A percentile compares a stretch with the other conserved stretches of the same genome.
These are phyloP conservation scores for Aspergillus pseudoterreus DNA, from an alignment of 2,329 filamentous ascomycete genomes.

Conservation along the genomic window DNA sequence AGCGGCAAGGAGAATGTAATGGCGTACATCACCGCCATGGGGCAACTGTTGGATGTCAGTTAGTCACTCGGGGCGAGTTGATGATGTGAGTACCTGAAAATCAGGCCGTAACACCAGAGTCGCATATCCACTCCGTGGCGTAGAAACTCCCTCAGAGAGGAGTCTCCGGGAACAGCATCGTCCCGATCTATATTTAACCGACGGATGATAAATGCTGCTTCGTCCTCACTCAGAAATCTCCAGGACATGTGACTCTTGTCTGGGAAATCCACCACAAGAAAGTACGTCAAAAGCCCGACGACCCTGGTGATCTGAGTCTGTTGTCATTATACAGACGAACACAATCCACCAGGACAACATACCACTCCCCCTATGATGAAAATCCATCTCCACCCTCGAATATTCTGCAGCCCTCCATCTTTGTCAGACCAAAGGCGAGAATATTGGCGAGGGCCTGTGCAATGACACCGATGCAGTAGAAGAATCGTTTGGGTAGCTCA, in stretches of 20 bases:
- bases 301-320: not conserved
- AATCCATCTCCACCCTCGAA: slow-evolving; percentile 52
- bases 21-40: slow-evolving; percentile 69
- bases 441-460: slow-evolving; percentile 48
- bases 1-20: slow-evolving; percentile 76
- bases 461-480: slow-evolving; percentile 44
- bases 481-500: not conserved
- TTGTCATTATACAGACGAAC: not conserved
- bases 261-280: slow-evolving; percentile 37
- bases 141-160: not conserved
- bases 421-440: slow-evolving; percentile 41
- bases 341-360: slow-evolving; percentile 5
- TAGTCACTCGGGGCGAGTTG: not conserved
- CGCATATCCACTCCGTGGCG: not conserved
- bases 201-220: slow-evolving; percentile 43
- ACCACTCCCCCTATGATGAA: slow-evolving; percentile 52
- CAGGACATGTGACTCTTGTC: slow-evolving; percentile 30
- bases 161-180: not conserved
- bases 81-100: not conserved
- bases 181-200: not conserved
- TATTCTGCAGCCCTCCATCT: slow-evolving; percentile 39
- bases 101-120: not conserved
- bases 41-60: slow-evolving; percentile 31
- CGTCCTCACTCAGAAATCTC: slow-evolving; percentile 33
- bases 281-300: slow-evolving; percentile 25